Evolutionary conservation across 148 eudicot species (phyloP), one percentile per base, ranked within the genome.

Genomic region (Simmondsia chinensis): DNA sequence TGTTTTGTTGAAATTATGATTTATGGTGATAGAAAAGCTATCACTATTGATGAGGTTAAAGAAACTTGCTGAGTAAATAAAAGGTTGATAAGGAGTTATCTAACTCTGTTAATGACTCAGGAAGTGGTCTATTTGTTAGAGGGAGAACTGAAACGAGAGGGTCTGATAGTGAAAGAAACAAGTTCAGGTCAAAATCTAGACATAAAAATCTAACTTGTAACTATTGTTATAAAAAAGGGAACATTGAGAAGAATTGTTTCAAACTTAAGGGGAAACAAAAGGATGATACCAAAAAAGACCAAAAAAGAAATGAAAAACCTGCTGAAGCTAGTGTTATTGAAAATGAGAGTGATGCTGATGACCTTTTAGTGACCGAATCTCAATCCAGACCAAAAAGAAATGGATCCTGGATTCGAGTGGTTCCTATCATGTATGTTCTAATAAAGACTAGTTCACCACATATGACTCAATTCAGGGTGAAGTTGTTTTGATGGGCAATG

Each of bases 361-460:
- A n/a, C n/a, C n/a, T 12, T 24, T 18, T 13, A 2, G 1, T 22
- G 2, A 10, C 33, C 4, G 5, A 1, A 10, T 9, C 13, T 3
- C n/a, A n/a, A n/a, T n/a, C n/a, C n/a, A n/a, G n/a, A 1, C 14
- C 0, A 21, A 29, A 5, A 26, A 2, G 7, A 10, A 35, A 11
- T 26, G 56, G 39, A 31, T 31, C 3, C 12, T 29, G 3, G 39
- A 54, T 22, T 54, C 30, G 1, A 30, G 49, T 5, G 32, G 40
- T 39, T 16, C 40, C 2, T 43, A 29, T 9, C 59, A 54, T 12
- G 42, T 54, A 8, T 54, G 48, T 20, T 20, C 39, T 9, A 4
- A 40, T 7, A 41, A 14, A 18, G 12, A 26, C 11, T 19, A 11
- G 22, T 54, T 54, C 4, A 11, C 13, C 5, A 15, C 23, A 9